A percentile compares a stretch with the other conserved stretches of the same genome.
Conservation (phyloP, 441 rosid species). For the Pelargonium cotyledonis region DNA sequence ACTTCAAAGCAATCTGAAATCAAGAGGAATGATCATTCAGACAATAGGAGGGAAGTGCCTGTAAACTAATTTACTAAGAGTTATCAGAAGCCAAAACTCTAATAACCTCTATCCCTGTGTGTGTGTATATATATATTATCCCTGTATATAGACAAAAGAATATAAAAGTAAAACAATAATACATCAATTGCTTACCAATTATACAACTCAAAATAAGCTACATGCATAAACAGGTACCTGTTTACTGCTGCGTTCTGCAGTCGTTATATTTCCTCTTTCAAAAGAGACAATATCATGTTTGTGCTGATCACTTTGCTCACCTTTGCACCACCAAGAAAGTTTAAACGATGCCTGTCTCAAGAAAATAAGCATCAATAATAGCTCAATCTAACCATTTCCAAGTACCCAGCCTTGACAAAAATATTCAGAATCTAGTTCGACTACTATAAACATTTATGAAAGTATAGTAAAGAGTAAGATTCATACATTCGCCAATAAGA, state of each 20-base stretch:
- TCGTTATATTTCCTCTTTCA: slow-evolving; percentile 86
- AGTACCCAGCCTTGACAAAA: slow-evolving; percentile 7
- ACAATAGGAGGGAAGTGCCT: slow-evolving; percentile 14
- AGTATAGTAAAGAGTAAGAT: no score
- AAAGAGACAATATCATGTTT: slow-evolving; percentile 91
- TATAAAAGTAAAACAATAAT: background rate
- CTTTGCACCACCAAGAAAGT: slow-evolving; percentile 92
- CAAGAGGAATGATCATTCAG: slow-evolving; percentile 26
- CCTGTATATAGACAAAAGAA: background rate
- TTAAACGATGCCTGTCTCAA: slow-evolving; percentile 84
- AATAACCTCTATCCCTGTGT: background rate
- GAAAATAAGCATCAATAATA: slow-evolving; percentile 17
- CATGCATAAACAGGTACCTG: slow-evolving; percentile 47
- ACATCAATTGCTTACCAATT: slow-evolving; percentile 1
- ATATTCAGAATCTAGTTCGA: slow-evolving; percentile 10
- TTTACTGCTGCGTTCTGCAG: slow-evolving; percentile 87
- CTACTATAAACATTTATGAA: background rate
- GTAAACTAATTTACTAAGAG: slow-evolving; percentile 13
- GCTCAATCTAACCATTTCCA: slow-evolving; percentile 10
- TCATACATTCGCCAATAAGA: no score
- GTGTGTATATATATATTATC: background rate
- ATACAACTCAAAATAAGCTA: slow-evolving; percentile 13
- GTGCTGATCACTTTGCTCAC: slow-evolving; percentile 76
- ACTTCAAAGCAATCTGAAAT: slow-evolving; percentile 81
- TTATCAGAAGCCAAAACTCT: background rate